phyloP scores from a whole-genome alignment of 2,329 filamentous ascomycete species.

The Paracorniculantispora psalliotae region DNA sequence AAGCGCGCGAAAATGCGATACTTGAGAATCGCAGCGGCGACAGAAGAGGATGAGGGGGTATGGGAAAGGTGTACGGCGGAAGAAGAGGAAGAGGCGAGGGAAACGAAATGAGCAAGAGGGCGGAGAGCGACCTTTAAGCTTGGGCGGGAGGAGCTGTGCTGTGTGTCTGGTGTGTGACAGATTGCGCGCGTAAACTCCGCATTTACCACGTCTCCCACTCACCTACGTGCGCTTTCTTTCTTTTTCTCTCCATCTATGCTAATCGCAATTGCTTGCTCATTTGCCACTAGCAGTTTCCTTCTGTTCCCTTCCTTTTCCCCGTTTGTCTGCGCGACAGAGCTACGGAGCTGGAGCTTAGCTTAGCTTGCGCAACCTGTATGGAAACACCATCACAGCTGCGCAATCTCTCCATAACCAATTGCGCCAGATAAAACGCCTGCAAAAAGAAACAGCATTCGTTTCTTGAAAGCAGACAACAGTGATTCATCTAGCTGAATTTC shows the following conservation, averaged over 20 bases:
- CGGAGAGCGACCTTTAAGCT: slow-evolving; percentile 15
- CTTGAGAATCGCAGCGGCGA: background rate
- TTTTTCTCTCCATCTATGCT: background rate
- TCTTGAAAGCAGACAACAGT: too few relatives aligned
- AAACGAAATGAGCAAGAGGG: slow-evolving; percentile 10
- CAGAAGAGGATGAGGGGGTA: background rate
- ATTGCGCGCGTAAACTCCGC: slow-evolving; percentile 2
- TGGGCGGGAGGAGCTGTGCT: slow-evolving; percentile 16
- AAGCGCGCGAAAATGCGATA: background rate
- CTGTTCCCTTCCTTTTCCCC: background rate
- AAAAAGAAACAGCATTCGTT: too few relatives aligned
- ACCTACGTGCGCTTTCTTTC: background rate
- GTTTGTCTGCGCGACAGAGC: background rate
- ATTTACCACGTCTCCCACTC: background rate
- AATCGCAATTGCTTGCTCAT: background rate
- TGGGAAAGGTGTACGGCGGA: background rate
- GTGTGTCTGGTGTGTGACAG: slow-evolving; percentile 6
- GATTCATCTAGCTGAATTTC: too few relatives aligned
- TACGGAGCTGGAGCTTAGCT: too few relatives aligned
- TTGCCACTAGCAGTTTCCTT: background rate
- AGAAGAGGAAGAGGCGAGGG: slow-evolving; percentile 1
- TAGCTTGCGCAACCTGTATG: background rate
- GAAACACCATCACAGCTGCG: background rate
- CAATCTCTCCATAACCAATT: background rate
- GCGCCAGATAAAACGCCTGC: too few relatives aligned